These are phyloP conservation scores for Phytophthora crassamura DNA, from an alignment of 352 stramenopile genomes.

Conservation along the genomic window DNA sequence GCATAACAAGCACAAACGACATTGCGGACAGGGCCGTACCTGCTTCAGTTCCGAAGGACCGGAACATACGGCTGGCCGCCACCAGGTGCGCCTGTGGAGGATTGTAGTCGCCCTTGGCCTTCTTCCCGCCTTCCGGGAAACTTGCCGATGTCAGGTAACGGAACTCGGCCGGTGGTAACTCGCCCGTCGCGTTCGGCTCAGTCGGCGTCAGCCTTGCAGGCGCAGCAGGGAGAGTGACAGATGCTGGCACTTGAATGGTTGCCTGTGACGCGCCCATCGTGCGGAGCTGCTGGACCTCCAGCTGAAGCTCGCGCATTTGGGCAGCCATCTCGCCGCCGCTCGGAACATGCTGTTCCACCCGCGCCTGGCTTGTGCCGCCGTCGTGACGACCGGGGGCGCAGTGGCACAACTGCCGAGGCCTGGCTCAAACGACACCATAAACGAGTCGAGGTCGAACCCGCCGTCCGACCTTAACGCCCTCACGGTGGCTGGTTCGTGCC, in stretches of 20 bases:
- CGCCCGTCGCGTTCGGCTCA: background rate
- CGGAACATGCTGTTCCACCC: background rate
- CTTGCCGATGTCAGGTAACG: conserved; percentile 10
- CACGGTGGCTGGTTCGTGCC: too few relatives aligned
- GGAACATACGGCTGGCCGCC: conserved; percentile 14
- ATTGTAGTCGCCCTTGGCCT: conserved; percentile 23
- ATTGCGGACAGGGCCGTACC: conserved; percentile 19
- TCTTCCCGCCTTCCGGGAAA: conserved; percentile 22
- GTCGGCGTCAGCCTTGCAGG: background rate
- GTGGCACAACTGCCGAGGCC: background rate
- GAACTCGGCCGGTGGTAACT: background rate
- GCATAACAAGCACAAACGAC: conserved; percentile 22
- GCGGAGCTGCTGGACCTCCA: too few relatives aligned
- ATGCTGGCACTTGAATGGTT: background rate
- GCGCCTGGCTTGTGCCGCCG: background rate
- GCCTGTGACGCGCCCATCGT: background rate
- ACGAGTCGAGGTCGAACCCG: conserved; percentile 6
- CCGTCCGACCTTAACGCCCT: background rate
- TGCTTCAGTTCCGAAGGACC: background rate
- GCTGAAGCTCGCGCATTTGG: too few relatives aligned
- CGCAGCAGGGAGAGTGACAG: background rate
- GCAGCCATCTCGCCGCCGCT: too few relatives aligned
- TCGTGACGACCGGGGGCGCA: too few relatives aligned
- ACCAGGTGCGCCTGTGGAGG: conserved; percentile 21
- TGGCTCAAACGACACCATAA: conserved; percentile 11